Evolutionary conservation across 495 filamentous ascomycete genomes (phyloP), one percentile per base, ranked within the genome.

Genomic region (Neurospora discreta): DNA sequence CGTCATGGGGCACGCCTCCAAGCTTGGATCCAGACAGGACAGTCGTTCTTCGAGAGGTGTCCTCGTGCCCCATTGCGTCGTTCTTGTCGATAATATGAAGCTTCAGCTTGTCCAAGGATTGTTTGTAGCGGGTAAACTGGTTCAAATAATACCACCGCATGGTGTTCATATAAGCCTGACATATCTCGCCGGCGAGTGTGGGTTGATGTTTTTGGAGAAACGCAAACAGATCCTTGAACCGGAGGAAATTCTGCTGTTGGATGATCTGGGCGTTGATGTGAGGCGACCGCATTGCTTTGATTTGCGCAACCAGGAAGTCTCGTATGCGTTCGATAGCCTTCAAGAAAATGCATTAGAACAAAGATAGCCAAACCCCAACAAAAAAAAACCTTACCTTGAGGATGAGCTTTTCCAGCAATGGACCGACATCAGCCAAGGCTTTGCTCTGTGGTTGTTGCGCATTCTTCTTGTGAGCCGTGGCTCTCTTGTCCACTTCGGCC

Each of bases 81-180:
- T 91, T 88, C 76, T 91, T 92, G 76, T 97, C 95, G 72, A 96
- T 86, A 2, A 85, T 81, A 73, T 97, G 92, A 15, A 97, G 76
- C 75, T 92, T 93, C 73, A 98, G 85, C 77, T 93, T 97, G 71
- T 90, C 89, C 1, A 99, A 87, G 1, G 94, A 87, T 72, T 90
- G 88, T 69, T 90, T 87, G 78, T 98, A 99, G 20, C 95, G 92
- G 5, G 89, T 90, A 79, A 99, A 99, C 79, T 98, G 90, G 72
- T 91, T 95, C 44, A 89, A 82, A 77, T 98, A 98, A 76, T 99
- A 99, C 95, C 95, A 99, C 60, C 94, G 89, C 95, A 99, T 98
- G 9, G 95, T 99, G 81, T 98, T 97, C 81, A 97, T 90, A 75
- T 99, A 99, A 8, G 95, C 95, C 81, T 95, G 92, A 23, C 88